phyloP scores from a whole-genome alignment of 805 yeast genomes.

The Candida glaebosa region DNA sequence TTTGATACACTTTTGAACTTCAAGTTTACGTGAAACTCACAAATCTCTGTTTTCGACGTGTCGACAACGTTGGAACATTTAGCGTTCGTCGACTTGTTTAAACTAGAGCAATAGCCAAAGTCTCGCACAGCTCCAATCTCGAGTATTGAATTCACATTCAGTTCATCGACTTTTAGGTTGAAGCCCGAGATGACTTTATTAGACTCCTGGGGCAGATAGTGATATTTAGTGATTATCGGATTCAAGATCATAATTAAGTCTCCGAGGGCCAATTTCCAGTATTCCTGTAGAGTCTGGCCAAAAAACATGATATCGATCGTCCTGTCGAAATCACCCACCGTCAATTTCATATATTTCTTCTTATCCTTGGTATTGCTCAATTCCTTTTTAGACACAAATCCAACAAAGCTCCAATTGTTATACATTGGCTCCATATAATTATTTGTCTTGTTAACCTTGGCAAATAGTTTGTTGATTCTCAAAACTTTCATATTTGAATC shows the following conservation, averaged over 20 bases:
- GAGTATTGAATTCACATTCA: conserved; percentile 44
- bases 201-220: conserved; percentile 7
- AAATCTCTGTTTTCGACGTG: conserved; percentile 47
- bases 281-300: conserved; percentile 63
- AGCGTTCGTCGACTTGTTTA: conserved; percentile 42
- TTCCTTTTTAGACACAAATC: conserved; percentile 59
- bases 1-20: conserved; percentile 49
- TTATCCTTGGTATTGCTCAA: conserved; percentile 44
- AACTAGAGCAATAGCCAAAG: conserved; percentile 62
- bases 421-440: conserved; percentile 64
- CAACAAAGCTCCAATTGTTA: conserved; percentile 78
- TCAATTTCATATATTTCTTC: conserved; percentile 56
- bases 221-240: conserved; percentile 51
- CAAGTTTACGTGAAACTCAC: conserved; percentile 70
- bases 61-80: conserved; percentile 64
- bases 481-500: conserved; percentile 48
- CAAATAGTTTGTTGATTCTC: conserved; percentile 55
- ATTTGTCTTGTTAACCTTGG: conserved; percentile 63
- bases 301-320: conserved; percentile 60
- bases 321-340: conserved; percentile 64
- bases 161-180: conserved; percentile 50
- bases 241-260: conserved; percentile 72
- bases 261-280: conserved; percentile 73
- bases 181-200: conserved; percentile 30
- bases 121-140: conserved; percentile 73